Base-by-base conservation (phyloP, 805 yeast genomes). In the Ogataea naganishii region DNA sequence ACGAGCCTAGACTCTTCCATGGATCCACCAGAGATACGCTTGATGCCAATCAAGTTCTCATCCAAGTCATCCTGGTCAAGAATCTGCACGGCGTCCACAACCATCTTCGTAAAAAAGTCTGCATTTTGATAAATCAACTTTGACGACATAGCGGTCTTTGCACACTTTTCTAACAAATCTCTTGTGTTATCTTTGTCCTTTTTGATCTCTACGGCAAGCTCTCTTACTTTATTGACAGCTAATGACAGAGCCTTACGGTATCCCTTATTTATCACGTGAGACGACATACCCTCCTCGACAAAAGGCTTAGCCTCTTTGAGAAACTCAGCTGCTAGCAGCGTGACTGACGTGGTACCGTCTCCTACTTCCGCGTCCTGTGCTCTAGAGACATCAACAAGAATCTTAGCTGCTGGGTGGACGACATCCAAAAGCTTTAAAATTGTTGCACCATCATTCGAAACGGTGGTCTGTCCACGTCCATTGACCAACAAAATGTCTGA, bases 321-420 rank as follows among this genome's bases (percentile, higher is more conserved):
- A 37, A 92, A 67, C 61, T 92, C 98, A 33, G 96, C 96, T 3
- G 97, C 96, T 34, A 92, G 58, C 19, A 89, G 79, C 0, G 96
- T 83, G 14, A 89, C 98, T 18, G 95, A 80, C 1, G 98, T 89
- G 25, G 98, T 89, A 42, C 98, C 98, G 60, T 89, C 98, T 36
- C 98, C 98, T 40, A 92, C 95, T 57, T 89, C 97, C 36, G 94
- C 95, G 54, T 89, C 98, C 62, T 89, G 98, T 3, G 95, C 86
- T 53, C 94, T 80, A 12, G 96, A 82, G 34, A 89, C 82, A 53
- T 89, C 95, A 31, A 89, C 98, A 43, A 89, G 64, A 36, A 89
- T 88, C 56, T 85, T 86, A 9, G 98, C 98, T 8, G 99, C 98
- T 7, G 99, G 98, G 49, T 92, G 98, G 16, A 92, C 96, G 33